Percentiles rank a stretch among this genome's conserved stretches.
Conservation (phyloP, 2,329 filamentous ascomycete genomes). For the Botryotinia calthae region DNA sequence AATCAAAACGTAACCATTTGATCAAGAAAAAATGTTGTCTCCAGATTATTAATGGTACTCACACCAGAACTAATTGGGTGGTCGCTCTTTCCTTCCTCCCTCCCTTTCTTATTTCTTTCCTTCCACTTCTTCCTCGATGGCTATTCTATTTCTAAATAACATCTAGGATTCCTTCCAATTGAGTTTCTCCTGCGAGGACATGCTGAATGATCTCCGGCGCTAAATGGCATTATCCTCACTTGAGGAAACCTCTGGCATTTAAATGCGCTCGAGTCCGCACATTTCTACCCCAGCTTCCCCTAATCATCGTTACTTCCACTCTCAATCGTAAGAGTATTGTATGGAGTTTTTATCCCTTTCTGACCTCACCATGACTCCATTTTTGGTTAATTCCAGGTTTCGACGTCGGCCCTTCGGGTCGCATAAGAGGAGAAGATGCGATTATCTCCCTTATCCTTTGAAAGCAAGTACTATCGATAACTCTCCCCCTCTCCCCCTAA, state of each 20-base stretch:
- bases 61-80: too few relatives aligned
- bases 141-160: too few relatives aligned
- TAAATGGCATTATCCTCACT: too few relatives aligned
- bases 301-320: too few relatives aligned
- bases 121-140: not conserved
- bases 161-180: not conserved
- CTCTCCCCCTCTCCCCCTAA: rapidly evolving
- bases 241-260: too few relatives aligned
- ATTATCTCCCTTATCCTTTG: not conserved
- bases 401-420: not conserved
- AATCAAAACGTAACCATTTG: not conserved
- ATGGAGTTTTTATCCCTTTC: too few relatives aligned
- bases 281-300: too few relatives aligned
- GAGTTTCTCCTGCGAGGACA: not conserved
- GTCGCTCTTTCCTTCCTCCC: not conserved
- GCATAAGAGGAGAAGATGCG: not conserved
- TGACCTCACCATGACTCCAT: too few relatives aligned
- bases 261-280: too few relatives aligned
- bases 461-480: not conserved
- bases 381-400: not conserved
- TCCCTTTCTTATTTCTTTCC: not conserved
- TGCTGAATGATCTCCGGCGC: too few relatives aligned
- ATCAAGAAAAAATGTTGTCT: not conserved
- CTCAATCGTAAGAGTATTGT: too few relatives aligned
- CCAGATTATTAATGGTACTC: not conserved